phyloP scores from a whole-genome alignment of 441 rosid species.

The Viola pubescens region DNA sequence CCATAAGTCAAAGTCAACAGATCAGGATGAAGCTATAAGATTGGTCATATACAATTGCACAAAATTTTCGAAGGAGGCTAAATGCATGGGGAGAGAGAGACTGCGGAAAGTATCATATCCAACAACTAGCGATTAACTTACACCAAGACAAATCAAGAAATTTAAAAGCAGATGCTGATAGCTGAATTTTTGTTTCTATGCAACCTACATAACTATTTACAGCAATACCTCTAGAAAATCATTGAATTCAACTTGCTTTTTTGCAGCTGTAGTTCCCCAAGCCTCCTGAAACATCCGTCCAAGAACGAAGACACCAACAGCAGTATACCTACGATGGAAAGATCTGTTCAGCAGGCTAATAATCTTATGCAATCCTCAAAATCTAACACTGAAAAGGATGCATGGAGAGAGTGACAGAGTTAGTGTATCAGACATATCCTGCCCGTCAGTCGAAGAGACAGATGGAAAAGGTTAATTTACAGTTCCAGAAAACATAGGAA shows the following conservation, averaged over 20 bases:
- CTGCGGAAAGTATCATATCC: no score
- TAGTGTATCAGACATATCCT: constrained; percentile 7
- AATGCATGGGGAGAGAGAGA: no score
- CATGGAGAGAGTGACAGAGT: neutral
- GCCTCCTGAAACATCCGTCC: constrained; percentile 80
- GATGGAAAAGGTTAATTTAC: constrained; percentile 8
- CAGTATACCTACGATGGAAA: constrained; percentile 59
- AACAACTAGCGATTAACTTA: no score
- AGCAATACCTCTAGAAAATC: constrained; percentile 72
- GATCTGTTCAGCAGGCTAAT: constrained; percentile 9
- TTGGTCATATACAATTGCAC: no score
- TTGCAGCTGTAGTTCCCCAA: constrained; percentile 72
- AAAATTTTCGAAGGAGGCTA: no score
- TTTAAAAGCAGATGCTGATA: no score
- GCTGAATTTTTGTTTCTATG: no score
- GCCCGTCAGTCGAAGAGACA: neutral
- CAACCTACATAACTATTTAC: constrained; percentile 9
- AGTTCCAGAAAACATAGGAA: neutral
- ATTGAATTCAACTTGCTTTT: constrained; percentile 69
- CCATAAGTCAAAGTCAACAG: no score
- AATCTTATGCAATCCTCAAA: constrained; percentile 3
- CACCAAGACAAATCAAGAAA: no score
- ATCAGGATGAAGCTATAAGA: no score
- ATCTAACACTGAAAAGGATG: neutral
- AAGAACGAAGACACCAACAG: constrained; percentile 96